These are phyloP conservation scores for Solanum neorickii DNA, from an alignment of 257 asterid genomes.

Conservation along the genomic window DNA sequence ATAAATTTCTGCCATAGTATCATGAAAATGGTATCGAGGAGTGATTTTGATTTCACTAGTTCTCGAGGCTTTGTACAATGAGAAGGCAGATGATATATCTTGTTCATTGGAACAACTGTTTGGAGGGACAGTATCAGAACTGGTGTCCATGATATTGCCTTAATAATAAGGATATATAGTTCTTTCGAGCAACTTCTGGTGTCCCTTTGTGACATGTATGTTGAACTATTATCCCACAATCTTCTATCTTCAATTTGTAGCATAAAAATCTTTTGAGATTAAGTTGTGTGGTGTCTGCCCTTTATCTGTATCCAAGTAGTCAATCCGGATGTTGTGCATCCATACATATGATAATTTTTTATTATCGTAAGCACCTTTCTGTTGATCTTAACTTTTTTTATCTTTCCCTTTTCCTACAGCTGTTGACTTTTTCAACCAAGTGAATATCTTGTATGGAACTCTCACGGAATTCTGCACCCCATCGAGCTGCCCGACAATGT, in stretches of 20 bases:
- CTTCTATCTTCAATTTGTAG: neutral
- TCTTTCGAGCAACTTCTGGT: neutral
- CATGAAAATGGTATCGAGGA: neutral
- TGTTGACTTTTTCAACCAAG: constrained; percentile 91
- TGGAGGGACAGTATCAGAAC: neutral
- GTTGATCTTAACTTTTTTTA: neutral
- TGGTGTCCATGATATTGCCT: neutral
- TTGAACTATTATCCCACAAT: neutral
- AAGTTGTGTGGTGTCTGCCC: neutral
- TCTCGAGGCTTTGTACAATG: neutral
- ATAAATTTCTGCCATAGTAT: neutral
- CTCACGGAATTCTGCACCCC: constrained; percentile 91
- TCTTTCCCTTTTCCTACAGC: constrained; percentile 26
- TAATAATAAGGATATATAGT: neutral
- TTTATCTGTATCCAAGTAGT: neutral
- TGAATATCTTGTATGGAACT: constrained; percentile 85
- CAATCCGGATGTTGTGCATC: neutral
- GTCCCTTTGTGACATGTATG: neutral
- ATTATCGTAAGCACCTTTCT: constrained; percentile 4
- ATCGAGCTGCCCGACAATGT: constrained; percentile 83
- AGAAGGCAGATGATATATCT: neutral
- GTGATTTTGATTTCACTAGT: neutral
- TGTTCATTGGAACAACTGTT: neutral
- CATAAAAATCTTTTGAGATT: neutral
- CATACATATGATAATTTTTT: neutral